Base-by-base conservation (phyloP, 202 grass and related monocot genomes). In the Dendrocalamus latiflorus region DNA sequence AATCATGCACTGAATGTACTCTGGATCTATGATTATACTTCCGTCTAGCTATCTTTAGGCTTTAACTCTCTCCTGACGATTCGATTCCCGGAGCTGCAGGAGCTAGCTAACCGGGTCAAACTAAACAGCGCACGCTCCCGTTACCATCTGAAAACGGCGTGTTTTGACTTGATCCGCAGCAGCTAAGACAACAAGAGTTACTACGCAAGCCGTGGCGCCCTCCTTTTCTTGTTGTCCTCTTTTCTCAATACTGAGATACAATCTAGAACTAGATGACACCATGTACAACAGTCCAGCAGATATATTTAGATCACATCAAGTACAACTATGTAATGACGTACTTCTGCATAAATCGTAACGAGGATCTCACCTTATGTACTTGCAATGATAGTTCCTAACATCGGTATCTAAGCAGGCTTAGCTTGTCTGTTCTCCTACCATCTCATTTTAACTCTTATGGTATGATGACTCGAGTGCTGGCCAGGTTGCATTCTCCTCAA, bases 191-290 rank as follows among this genome's bases (percentile, higher is more conserved):
- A 39, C 20, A 56, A 63, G n/a, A 39, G 67, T 49, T 83, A 1
- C 0, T 36, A 25, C 20, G 2, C 62, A 69, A 18, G n/a, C 34
- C 43, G 43, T 62, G 43, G 36, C 26, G 15, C 64, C 45, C 10
- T 72, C 71, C 47, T 6, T 18, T 55, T 45, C 14, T 39, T 81
- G 25, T 72, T 69, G 71, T 15, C 56, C 6, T 70, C 20, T 74
- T 68, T 37, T 77, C 56, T 28, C 45, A 71, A 71, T 41, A 65
- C n/a, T 66, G 47, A 76, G 65, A 77, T 72, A 48, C 77, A 34
- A 77, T 48, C 37, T 65, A 74, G 28, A 55, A 41, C 37, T 2
- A 39, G 56, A 47, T 49, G 33, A 10, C 42, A 55, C 56, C 68
- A 54, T n/a, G 57, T 42, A 50, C 26, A 68, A 75, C 44, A 54